Percentiles rank a stretch among this genome's conserved stretches.
Conservation (phyloP, 192 early-diverging fungal genomes). For the Rhizophagus prolifer region DNA sequence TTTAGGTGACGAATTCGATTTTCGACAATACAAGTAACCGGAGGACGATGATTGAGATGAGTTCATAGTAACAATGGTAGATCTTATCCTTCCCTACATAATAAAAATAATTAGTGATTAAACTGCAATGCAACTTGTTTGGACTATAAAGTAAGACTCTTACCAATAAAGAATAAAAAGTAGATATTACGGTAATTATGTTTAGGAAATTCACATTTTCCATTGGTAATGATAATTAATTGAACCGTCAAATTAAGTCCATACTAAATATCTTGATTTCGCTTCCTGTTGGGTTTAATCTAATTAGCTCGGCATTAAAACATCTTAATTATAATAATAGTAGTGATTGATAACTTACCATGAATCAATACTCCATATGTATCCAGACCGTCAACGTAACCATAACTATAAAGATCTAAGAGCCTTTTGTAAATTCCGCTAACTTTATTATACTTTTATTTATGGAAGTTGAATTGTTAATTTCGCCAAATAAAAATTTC, state of each 20-base stretch:
- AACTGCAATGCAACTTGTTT: background rate
- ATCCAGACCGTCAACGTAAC: background rate
- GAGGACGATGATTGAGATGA: background rate
- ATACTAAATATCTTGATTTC: background rate
- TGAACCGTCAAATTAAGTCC: constrained; percentile 3
- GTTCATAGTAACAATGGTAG: background rate
- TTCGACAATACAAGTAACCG: no score
- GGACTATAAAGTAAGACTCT: background rate
- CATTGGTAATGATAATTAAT: background rate
- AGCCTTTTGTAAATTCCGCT: constrained; percentile 12
- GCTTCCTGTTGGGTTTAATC: background rate
- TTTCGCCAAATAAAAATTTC: constrained; percentile 13
- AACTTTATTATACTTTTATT: constrained; percentile 22
- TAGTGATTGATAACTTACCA: background rate
- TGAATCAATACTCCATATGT: no score
- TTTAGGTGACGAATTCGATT: no score
- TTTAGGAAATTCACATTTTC: constrained; percentile 11
- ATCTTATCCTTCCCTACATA: constrained; percentile 8
- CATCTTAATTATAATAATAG: background rate
- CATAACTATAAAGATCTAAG: background rate
- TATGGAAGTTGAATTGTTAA: background rate
- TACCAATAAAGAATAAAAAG: constrained; percentile 10
- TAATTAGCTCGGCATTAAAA: no score
- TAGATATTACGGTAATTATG: background rate
- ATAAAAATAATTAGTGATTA: constrained; percentile 6